Percentiles rank a stretch among this genome's conserved stretches.
Evolutionary conservation across 345 rosid species (phyloP).

Genomic region (Citrus hindsii): DNA sequence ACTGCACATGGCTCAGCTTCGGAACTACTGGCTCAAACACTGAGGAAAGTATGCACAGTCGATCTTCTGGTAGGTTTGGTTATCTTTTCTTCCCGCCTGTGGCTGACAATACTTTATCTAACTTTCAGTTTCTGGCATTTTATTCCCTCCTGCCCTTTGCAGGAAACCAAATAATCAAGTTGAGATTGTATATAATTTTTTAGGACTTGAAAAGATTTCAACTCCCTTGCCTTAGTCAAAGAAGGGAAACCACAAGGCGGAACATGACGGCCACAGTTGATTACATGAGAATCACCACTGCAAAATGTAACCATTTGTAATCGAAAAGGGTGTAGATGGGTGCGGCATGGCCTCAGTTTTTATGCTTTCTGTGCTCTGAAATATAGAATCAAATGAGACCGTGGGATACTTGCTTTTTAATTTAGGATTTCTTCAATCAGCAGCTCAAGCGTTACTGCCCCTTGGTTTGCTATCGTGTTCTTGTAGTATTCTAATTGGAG

Average conservation of each 20-base stretch:
- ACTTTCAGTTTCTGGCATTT: not conserved
- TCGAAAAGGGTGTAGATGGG: not conserved
- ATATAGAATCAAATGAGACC: not conserved
- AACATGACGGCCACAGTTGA: not conserved
- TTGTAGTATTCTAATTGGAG: too few relatives aligned
- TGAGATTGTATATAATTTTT: too few relatives aligned
- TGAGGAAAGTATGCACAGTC: conserved; percentile 19
- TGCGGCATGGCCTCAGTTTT: not conserved
- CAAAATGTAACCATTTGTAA: not conserved
- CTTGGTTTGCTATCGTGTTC: not conserved
- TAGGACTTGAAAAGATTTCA: too few relatives aligned
- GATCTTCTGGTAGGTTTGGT: not conserved
- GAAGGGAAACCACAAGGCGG: too few relatives aligned
- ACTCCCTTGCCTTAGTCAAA: too few relatives aligned
- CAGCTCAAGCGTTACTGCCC: too few relatives aligned
- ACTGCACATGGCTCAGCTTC: conserved; percentile 90
- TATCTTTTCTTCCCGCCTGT: not conserved
- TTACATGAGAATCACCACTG: not conserved
- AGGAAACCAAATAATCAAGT: not conserved
- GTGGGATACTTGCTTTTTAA: not conserved
- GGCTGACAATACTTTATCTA: too few relatives aligned
- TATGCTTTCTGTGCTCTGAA: not conserved
- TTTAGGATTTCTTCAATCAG: not conserved
- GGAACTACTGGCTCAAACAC: conserved; percentile 93
- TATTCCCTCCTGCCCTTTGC: not conserved